These are phyloP conservation scores for Aureobasidium subglaciale DNA, from an alignment of 2,329 filamentous ascomycete species.

Conservation along the genomic window DNA sequence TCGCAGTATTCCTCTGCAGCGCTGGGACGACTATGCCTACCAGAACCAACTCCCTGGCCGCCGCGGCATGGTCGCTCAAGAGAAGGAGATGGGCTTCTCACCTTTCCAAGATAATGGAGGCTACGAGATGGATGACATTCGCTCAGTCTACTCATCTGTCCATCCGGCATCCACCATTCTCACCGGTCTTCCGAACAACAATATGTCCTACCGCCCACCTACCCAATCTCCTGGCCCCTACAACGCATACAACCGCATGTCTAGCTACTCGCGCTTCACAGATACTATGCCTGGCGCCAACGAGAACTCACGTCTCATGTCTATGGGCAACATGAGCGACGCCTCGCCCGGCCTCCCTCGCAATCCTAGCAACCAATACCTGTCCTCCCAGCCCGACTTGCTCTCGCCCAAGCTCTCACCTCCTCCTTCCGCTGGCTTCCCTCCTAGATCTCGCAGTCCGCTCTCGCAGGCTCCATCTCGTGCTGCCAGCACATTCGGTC, in stretches of 20 bases:
- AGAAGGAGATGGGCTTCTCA: conserved; percentile 44
- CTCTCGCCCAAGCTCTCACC: conserved; percentile 31
- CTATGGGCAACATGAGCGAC: conserved; percentile 33
- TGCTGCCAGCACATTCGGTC: conserved; percentile 12
- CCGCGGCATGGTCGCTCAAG: conserved; percentile 59
- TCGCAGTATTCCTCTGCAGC: conserved; percentile 83
- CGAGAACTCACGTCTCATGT: conserved; percentile 47
- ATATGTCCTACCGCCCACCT: conserved; percentile 45
- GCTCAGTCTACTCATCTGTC: conserved; percentile 88
- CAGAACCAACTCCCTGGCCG: conserved; percentile 85
- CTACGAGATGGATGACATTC: conserved; percentile 99
- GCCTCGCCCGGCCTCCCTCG: conserved; percentile 47
- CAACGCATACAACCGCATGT: conserved; percentile 60
- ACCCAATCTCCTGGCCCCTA: conserved; percentile 74
- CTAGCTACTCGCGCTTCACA: conserved; percentile 44
- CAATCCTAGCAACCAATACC: conserved; percentile 31
- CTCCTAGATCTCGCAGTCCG: conserved; percentile 23
- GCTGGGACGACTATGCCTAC: conserved; percentile 93
- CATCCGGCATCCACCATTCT: conserved; percentile 80
- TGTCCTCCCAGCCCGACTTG: conserved; percentile 28
- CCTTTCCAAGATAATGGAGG: conserved; percentile 33
- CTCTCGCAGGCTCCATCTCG: conserved; percentile 13
- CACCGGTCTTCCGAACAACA: conserved; percentile 56
- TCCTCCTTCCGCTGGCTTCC: conserved; percentile 19
- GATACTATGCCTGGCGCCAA: conserved; percentile 34